These are phyloP conservation scores for Globisporangium viniferum DNA, from an alignment of 352 stramenopile genomes.

Conservation along the genomic window DNA sequence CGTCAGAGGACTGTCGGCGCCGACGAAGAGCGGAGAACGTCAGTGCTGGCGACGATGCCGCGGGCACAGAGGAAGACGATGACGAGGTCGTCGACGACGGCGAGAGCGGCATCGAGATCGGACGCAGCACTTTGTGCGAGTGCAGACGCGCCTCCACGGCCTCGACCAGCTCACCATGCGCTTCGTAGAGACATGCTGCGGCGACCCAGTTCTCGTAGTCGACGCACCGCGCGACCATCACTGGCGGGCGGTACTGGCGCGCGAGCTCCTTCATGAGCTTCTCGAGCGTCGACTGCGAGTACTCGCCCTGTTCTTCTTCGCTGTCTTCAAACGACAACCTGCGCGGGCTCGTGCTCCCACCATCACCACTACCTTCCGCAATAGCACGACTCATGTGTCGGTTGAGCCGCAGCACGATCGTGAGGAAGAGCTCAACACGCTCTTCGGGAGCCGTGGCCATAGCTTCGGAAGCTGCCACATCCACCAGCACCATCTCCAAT, in stretches of 20 bases:
- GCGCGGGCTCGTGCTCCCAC: neutral
- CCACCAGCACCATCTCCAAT: constrained; percentile 1
- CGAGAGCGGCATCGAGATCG: constrained; percentile 2
- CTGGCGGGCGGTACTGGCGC: constrained; percentile 67
- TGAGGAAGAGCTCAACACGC: constrained; percentile 74
- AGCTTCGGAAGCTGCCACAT: constrained; percentile 49
- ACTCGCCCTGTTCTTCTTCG: constrained; percentile 17
- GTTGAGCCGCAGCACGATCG: constrained; percentile 64
- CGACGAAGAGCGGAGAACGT: constrained; percentile 11
- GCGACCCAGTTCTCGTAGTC: constrained; percentile 84
- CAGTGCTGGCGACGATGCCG: constrained; percentile 3
- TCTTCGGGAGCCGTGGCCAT: constrained; percentile 43
- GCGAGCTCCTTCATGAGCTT: constrained; percentile 48
- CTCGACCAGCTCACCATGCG: constrained; percentile 74
- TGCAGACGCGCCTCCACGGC: constrained; percentile 82
- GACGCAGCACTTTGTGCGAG: constrained; percentile 43
- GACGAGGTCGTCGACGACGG: neutral
- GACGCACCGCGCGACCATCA: constrained; percentile 73
- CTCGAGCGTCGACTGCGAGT: constrained; percentile 56
- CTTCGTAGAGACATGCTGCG: constrained; percentile 75
- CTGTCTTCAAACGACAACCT: neutral
- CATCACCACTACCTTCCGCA: neutral
- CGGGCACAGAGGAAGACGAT: constrained; percentile 1
- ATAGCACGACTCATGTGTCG: neutral
- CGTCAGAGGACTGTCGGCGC: constrained; percentile 25